phyloP scores from a whole-genome alignment of 176 grass and related monocot species.

The Poa pratensis region DNA sequence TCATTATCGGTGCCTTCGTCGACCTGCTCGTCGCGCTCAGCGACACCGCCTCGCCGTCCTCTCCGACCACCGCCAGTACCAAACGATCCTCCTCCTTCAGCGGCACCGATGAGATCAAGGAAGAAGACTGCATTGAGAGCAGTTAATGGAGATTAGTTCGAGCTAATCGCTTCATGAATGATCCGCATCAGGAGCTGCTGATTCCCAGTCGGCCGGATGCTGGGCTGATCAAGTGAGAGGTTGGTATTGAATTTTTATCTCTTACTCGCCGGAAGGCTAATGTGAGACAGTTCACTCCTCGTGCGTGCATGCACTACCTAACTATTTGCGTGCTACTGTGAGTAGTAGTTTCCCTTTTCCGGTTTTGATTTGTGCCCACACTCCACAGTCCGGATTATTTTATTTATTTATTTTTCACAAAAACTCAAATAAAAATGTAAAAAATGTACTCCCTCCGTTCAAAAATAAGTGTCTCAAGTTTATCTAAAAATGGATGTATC shows the following conservation, averaged over 20 bases:
- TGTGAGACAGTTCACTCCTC: background rate
- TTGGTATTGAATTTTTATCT: slow-evolving; percentile 19
- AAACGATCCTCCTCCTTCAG: slow-evolving; percentile 23
- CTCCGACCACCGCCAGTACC: slow-evolving; percentile 27
- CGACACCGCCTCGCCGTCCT: slow-evolving; percentile 31
- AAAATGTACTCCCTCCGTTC: no score
- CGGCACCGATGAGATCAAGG: slow-evolving; percentile 24
- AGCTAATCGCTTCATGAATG: background rate
- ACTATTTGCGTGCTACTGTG: slow-evolving; percentile 9
- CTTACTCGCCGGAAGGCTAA: background rate
- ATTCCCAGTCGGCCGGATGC: slow-evolving; percentile 26
- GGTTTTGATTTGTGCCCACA: background rate
- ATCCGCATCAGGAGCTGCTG: slow-evolving; percentile 5
- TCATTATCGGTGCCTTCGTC: slow-evolving; percentile 73
- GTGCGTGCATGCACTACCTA: slow-evolving; percentile 16
- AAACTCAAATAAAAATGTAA: slow-evolving; percentile 8
- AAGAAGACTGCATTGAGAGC: background rate
- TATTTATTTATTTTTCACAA: background rate
- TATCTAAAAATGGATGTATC: no score
- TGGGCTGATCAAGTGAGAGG: slow-evolving; percentile 7
- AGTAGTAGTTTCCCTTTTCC: background rate
- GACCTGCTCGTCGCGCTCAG: slow-evolving; percentile 63
- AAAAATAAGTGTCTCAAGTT: no score
- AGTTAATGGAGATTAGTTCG: background rate
- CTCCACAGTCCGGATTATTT: background rate